A percentile compares a stretch with the other conserved stretches of the same genome.
Conservation (phyloP, 2,329 filamentous ascomycete species). For the Ascocoryne sarcoides region DNA sequence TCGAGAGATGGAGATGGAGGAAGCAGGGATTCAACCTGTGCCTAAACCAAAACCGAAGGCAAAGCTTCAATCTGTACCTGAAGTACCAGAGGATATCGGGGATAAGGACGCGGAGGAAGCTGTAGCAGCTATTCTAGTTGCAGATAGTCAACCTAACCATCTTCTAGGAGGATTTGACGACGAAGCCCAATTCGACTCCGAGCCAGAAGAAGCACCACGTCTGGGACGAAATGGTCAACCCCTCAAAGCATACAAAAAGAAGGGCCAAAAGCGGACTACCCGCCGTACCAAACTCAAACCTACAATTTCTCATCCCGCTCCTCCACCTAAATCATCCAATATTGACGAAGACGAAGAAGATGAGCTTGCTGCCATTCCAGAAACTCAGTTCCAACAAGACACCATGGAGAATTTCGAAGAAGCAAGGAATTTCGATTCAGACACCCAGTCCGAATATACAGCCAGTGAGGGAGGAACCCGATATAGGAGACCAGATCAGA, state of each 20-base stretch:
- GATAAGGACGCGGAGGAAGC: neutral
- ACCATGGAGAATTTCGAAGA: slow-evolving; percentile 8
- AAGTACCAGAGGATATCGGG: slow-evolving; percentile 20
- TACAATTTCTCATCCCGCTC: slow-evolving; percentile 38
- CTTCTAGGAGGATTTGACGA: slow-evolving; percentile 57
- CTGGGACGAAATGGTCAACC: slow-evolving; percentile 49
- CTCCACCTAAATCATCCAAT: slow-evolving; percentile 21
- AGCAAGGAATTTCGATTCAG: slow-evolving; percentile 27
- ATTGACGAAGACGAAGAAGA: slow-evolving; percentile 31
- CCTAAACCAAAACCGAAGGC: slow-evolving; percentile 15
- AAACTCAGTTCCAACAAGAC: slow-evolving; percentile 17
- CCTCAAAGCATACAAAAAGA: slow-evolving; percentile 66
- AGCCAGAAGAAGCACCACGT: slow-evolving; percentile 33
- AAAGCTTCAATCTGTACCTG: slow-evolving; percentile 16
- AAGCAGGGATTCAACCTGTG: slow-evolving; percentile 7
- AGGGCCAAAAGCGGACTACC: slow-evolving; percentile 73
- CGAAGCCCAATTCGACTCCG: slow-evolving; percentile 48
- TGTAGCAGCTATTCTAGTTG: slow-evolving; percentile 28
- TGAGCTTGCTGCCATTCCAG: slow-evolving; percentile 23
- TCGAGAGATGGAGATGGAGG: slow-evolving; percentile 56
- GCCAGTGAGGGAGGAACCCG: slow-evolving; percentile 29
- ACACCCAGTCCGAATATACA: slow-evolving; percentile 26
- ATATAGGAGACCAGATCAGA: slow-evolving; percentile 25
- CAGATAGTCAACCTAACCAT: slow-evolving; percentile 35
- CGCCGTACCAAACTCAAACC: slow-evolving; percentile 56